Percentiles rank a stretch among this genome's conserved stretches.
phyloP scores from a whole-genome alignment of 352 stramenopile genomes.

The Stramenopiles sp. region DNA sequence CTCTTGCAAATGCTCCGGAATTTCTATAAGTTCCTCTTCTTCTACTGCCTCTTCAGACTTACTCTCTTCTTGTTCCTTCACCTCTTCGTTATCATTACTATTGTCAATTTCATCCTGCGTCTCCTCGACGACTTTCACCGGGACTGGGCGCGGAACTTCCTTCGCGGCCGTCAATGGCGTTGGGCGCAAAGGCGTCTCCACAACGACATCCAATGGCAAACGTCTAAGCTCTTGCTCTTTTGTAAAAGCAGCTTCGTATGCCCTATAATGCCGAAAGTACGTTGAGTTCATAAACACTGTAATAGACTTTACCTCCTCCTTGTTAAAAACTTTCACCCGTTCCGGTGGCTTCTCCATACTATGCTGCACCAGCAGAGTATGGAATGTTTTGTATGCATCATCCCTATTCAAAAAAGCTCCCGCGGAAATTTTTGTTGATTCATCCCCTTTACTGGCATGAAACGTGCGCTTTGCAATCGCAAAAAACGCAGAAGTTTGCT shows the following conservation, averaged over 20 bases:
- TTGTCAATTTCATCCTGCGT: not conserved
- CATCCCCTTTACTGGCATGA: not conserved
- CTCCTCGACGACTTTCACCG: not conserved
- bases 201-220: not conserved
- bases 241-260: not conserved
- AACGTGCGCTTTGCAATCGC: not conserved
- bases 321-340: not conserved
- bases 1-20: not conserved
- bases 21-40: not conserved
- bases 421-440: not conserved
- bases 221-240: not conserved
- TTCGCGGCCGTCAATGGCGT: not conserved
- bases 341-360: not conserved
- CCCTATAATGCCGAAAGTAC: not conserved
- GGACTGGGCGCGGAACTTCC: not conserved
- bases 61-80: not conserved
- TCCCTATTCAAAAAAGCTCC: not conserved
- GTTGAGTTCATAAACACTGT: not conserved
- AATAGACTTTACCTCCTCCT: not conserved
- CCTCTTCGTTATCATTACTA: not conserved
- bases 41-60: not conserved
- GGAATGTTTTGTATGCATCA: not conserved
- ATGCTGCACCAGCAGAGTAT: not conserved
- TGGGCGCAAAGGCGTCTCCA: not conserved
- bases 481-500: not conserved